These are phyloP conservation scores for Nothophytophthora sp. DNA, from an alignment of 352 stramenopile genomes.

Conservation along the genomic window DNA sequence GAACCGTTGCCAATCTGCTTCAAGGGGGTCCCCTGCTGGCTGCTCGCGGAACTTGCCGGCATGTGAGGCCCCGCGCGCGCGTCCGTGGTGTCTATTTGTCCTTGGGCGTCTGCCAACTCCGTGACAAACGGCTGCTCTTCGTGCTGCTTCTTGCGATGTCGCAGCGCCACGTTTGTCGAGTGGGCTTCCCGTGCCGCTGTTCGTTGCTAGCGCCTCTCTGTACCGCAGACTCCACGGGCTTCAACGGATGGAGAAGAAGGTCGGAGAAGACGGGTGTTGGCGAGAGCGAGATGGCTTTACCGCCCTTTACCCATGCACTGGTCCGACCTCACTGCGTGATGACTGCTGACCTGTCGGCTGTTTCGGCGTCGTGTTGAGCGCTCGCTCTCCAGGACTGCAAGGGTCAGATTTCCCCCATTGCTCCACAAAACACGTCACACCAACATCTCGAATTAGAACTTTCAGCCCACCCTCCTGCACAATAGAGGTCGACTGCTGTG, in stretches of 20 bases:
- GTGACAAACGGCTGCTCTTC: constrained; percentile 38
- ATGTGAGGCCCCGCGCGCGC: constrained; percentile 30
- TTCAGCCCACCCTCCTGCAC: constrained; percentile 11
- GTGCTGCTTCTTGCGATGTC: constrained; percentile 38
- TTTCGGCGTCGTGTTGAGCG: constrained; percentile 10
- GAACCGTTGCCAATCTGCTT: constrained; percentile 18
- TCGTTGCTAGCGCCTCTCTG: too few relatives aligned
- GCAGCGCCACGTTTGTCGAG: constrained; percentile 42
- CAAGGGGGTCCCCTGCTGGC: constrained; percentile 26
- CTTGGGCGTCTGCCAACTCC: constrained; percentile 25
- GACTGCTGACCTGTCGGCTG: neutral
- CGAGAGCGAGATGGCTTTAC: constrained; percentile 3
- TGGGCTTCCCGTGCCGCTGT: constrained; percentile 7
- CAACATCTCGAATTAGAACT: constrained; percentile 39
- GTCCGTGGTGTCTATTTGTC: constrained; percentile 22
- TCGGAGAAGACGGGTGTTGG: constrained; percentile 3
- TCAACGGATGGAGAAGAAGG: neutral
- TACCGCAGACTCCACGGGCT: too few relatives aligned
- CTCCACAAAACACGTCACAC: constrained; percentile 19
- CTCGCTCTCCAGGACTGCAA: constrained; percentile 15
- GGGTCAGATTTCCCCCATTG: constrained; percentile 22
- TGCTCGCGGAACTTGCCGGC: constrained; percentile 29
- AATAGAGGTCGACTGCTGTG: constrained; percentile 26
- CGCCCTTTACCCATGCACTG: constrained; percentile 1
- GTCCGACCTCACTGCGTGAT: neutral